These are phyloP conservation scores for Fusarium oxysporum DNA, from an alignment of 2,329 filamentous ascomycete species.

Conservation along the genomic window DNA sequence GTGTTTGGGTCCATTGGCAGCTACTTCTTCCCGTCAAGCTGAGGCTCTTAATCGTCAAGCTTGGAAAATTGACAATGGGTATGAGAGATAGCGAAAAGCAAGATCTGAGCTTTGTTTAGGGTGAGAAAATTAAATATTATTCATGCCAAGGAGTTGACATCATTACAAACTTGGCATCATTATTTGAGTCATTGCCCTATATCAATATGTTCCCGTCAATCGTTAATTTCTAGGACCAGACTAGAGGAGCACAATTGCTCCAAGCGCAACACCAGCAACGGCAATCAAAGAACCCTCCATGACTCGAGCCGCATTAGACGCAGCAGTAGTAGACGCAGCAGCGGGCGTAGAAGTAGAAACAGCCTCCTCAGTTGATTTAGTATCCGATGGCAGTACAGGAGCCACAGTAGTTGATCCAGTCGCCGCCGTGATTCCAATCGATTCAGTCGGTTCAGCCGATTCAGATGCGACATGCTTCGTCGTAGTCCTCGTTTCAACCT, in stretches of 20 bases:
- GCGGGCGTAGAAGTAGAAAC: background rate
- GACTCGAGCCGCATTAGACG: conserved; percentile 7
- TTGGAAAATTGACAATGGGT: fast-evolving
- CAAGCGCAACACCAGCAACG: conserved; percentile 1
- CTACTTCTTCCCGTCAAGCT: background rate
- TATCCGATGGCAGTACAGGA: conserved; percentile 2
- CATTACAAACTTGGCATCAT: background rate
- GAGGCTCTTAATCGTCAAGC: background rate
- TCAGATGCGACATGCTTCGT: background rate
- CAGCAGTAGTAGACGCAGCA: background rate
- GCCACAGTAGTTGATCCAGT: conserved; percentile 7
- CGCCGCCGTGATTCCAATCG: background rate
- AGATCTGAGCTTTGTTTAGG: too few species aligned
- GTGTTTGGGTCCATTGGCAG: conserved; percentile 1
- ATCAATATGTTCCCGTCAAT: background rate
- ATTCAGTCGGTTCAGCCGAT: background rate
- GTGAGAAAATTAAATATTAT: background rate
- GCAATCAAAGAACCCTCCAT: conserved; percentile 7
- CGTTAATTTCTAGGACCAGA: fast-evolving
- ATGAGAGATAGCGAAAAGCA: fast-evolving
- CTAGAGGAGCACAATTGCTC: conserved; percentile 6
- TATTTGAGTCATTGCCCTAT: too few species aligned
- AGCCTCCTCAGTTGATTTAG: background rate
- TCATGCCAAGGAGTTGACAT: background rate
- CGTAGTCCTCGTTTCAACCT: background rate